Evolutionary conservation across 2,329 filamentous ascomycete genomes (phyloP), one percentile per base, ranked within the genome.

Genomic region (Talaromyces pinophilus): DNA sequence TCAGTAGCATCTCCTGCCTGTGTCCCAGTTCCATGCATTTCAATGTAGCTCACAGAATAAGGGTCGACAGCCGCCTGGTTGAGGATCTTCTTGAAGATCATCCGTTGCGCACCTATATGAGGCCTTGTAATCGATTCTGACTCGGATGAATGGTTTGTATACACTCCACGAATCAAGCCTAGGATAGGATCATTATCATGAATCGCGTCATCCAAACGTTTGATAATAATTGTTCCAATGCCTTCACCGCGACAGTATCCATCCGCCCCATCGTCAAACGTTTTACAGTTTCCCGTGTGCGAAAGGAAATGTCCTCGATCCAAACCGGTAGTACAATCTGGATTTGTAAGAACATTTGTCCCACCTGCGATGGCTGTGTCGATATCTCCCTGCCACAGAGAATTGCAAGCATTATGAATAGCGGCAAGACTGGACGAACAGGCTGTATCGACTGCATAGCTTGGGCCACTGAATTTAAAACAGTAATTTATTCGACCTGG

Each of bases 11-110:
- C 91, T 68, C 90, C 91, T 38, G 89, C 90, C 75, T 92, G 89
- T 0, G 90, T 93, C 48, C 91, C 91, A 2, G 91, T 94, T 19
- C 90, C 91, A 76, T 94, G 91, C 87, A 93, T 91, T 78, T 93
- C 91, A 8, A 94, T 86, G 73, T 93, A 93, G 77, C 87, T 87
- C 64, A 93, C 85, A 70, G 92, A 88, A 54, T 87, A 83, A 8
- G 78, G 73, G 10, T 74, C 67, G 1, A 77, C 64, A 5, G 69
- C 22, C 6, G 75, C 71, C 1, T 68, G 44, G 0, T 68, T 59
- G 35, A 77, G 61, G 13, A 77, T 68, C 15, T 71, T 60, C n/a
- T 68, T 52, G 55, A 72, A 74, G 8, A 78, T 60, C 7, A 64
- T 64, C 7, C 69, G 57, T 52, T 79, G 77, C 22, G 73, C 69